Conservation (phyloP, 2,329 filamentous ascomycete genomes). For the Malbranchea cinnamomea region DNA sequence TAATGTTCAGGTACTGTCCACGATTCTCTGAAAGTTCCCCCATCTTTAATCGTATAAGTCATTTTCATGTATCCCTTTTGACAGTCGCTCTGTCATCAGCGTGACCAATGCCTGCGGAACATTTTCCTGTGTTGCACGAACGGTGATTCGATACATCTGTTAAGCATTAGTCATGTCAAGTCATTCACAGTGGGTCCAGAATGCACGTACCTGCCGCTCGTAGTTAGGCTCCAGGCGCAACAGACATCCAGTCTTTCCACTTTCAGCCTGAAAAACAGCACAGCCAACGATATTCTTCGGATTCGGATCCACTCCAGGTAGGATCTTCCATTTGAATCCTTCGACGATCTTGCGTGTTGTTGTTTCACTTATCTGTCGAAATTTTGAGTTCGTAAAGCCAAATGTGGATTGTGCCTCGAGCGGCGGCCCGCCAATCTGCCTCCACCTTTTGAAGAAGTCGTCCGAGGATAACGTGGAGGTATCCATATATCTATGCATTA, state of each 20-base stretch:
- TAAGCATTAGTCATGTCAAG: conserved; percentile 7
- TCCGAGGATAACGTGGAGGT: conserved; percentile 71
- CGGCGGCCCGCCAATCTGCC: conserved; percentile 82
- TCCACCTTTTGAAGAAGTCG: conserved; percentile 98
- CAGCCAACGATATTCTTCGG: conserved; percentile 83
- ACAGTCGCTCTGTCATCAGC: conserved; percentile 72
- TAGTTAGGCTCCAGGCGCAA: conserved; percentile 92
- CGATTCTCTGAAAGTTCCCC: no score
- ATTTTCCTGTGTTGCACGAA: conserved; percentile 81
- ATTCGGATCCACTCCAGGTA: conserved; percentile 82
- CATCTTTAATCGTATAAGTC: conserved; percentile 6
- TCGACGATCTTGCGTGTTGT: conserved; percentile 61
- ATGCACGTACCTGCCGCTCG: conserved; percentile 58
- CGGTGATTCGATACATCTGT: conserved; percentile 89
- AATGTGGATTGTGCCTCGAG: conserved; percentile 85
- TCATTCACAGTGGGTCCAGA: neutral
- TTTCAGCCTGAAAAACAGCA: conserved; percentile 61
- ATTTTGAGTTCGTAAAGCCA: conserved; percentile 42
- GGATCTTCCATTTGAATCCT: conserved; percentile 78
- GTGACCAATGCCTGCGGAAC: conserved; percentile 70
- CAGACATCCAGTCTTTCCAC: conserved; percentile 87
- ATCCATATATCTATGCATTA: conserved; percentile 95
- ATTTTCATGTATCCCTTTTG: conserved; percentile 30
- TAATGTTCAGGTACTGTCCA: no score
- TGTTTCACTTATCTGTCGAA: conserved; percentile 50